These are phyloP conservation scores for Ceratocystis cacaofunesta DNA, from an alignment of 2,329 filamentous ascomycete genomes.

Conservation along the genomic window DNA sequence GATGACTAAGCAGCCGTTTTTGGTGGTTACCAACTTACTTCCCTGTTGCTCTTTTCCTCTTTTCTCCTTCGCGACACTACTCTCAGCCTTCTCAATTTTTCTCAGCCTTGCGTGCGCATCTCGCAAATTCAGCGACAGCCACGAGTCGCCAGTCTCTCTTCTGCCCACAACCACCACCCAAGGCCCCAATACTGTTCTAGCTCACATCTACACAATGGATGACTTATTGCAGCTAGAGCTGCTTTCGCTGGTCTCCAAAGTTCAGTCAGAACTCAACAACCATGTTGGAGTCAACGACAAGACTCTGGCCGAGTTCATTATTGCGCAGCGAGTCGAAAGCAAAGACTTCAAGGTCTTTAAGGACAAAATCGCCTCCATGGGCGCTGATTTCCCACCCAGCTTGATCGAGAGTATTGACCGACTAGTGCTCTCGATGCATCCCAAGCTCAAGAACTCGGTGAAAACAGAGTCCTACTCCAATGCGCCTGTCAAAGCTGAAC, in stretches of 20 bases:
- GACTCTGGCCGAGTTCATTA: constrained; percentile 90
- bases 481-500: constrained; percentile 9
- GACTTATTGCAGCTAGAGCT: constrained; percentile 84
- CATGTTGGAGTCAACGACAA: constrained; percentile 86
- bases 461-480: neutral
- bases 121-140: neutral
- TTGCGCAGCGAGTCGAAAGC: constrained; percentile 72
- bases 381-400: constrained; percentile 69
- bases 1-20: constrained; percentile 5
- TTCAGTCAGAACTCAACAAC: constrained; percentile 87
- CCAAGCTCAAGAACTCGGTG: constrained; percentile 54
- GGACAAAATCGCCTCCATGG: constrained; percentile 56
- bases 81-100: constrained; percentile 11
- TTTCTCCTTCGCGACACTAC: neutral
- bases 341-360: constrained; percentile 59
- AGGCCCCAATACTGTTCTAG: neutral
- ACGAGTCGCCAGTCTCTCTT: neutral
- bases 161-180: neutral
- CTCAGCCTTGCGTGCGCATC: constrained; percentile 9
- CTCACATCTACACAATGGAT: constrained; percentile 47
- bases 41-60: neutral
- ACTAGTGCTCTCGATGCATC: constrained; percentile 76
- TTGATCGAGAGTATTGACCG: constrained; percentile 85
- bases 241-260: constrained; percentile 84
- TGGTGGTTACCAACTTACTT: neutral